Base-by-base conservation (phyloP, 768 basidiomycete genomes). In the Auriculariales sp. region DNA sequence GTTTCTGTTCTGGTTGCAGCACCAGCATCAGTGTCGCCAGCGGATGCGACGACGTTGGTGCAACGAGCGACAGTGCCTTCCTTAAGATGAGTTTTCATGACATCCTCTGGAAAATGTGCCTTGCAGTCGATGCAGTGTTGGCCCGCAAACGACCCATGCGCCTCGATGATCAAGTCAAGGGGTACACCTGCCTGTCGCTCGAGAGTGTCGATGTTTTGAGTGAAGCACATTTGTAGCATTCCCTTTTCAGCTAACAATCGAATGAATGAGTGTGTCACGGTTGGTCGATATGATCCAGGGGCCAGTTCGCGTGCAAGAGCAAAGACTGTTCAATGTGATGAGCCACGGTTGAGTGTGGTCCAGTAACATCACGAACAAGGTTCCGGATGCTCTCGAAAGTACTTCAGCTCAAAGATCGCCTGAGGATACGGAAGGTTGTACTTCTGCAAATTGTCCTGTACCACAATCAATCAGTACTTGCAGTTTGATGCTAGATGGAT, bases 151-250 rank as follows among this genome's bases (percentile, higher is more conserved):
- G 87, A 91, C 2, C 94, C 94, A 58, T 99, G 94, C 0, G 95
- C 95, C 66, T 98, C 94, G 45, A 98, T 72, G 52, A 98, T 80
- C 61, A 78, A 78, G 28, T 75, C 64, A 0, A 64, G 71, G 0
- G 85, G 79, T 0, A 95, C 73, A 4, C 88, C 88, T 0, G 90
- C 88, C 4, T 78, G 72, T 2, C 86, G 74, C 60, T 97, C 93
- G 14, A 97, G 75, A 0, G 90, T 93, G 61, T 97, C 93, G 49
- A 91, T 91, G 59, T 91, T 93, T 64, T 91, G 91, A 3, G 89
- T 90, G 58, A 86, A 88, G 66, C 84, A 87, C 35, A 72, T 81
- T 53, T 78, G 75, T 1, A 99, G 75, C 14, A 83, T 69, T 1
- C 62, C 61, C 55, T 85, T 81, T 29, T 77, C 66, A 15, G 78